phyloP scores from a whole-genome alignment of 2,329 filamentous ascomycete genomes.

The Paecilomyces niveus region DNA sequence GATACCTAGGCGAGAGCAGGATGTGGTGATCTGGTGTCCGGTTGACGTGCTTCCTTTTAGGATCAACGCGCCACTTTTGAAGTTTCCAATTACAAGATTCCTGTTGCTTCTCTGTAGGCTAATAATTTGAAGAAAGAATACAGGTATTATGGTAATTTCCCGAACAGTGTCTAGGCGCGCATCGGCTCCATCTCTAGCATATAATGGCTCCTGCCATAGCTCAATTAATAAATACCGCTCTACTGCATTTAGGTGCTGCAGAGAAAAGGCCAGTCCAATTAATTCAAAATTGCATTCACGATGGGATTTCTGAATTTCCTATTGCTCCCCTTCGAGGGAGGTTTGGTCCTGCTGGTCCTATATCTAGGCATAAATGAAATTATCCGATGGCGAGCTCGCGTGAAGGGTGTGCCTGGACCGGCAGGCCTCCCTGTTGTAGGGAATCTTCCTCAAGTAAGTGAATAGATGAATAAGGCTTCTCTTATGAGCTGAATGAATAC shows the following conservation, averaged over 20 bases:
- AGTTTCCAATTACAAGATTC: too few species aligned
- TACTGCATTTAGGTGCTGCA: background rate
- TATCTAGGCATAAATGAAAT: background rate
- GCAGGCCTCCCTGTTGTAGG: background rate
- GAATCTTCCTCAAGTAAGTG: background rate
- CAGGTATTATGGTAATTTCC: background rate
- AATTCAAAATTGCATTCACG: background rate
- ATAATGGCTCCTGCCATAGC: background rate
- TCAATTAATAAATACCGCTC: background rate
- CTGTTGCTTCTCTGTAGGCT: too few species aligned
- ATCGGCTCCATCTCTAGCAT: background rate
- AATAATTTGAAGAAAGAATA: too few species aligned
- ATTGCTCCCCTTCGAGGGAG: background rate
- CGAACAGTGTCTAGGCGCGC: background rate
- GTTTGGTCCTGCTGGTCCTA: background rate
- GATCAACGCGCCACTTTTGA: too few species aligned
- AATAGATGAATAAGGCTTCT: background rate
- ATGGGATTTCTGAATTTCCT: background rate
- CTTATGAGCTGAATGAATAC: too few species aligned
- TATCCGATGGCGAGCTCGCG: background rate
- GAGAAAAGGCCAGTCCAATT: background rate
- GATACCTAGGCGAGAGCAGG: too few species aligned
- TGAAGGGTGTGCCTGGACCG: background rate
- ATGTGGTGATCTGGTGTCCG: too few species aligned
- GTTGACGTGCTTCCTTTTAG: too few species aligned